A percentile compares a stretch with the other conserved stretches of the same genome.
Conservation (phyloP, 257 asterid species). For the Nicotiana knightiana region DNA sequence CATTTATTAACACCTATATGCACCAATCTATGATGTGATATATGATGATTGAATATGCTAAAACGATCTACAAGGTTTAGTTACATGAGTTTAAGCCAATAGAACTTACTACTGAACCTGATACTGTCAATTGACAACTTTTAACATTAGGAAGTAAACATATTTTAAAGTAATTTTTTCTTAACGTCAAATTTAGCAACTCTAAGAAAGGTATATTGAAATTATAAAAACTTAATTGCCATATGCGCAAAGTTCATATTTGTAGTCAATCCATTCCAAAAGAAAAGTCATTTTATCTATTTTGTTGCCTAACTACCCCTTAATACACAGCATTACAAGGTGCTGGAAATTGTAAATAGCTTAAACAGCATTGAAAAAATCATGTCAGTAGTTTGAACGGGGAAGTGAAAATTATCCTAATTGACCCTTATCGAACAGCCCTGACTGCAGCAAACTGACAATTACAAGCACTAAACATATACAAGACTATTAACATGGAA, state of each 20-base stretch:
- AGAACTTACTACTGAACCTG: no score
- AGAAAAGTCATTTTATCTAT: not conserved
- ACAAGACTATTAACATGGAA: not conserved
- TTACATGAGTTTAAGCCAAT: no score
- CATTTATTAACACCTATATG: not conserved
- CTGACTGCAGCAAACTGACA: not conserved
- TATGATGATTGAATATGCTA: not conserved
- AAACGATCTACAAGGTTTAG: no score
- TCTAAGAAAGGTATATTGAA: not conserved
- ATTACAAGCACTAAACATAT: not conserved
- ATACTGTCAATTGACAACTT: no score
- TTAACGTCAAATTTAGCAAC: not conserved
- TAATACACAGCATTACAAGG: not conserved
- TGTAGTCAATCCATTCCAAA: not conserved
- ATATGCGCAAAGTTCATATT: not conserved
- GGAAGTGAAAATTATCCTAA: not conserved
- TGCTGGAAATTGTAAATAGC: not conserved
- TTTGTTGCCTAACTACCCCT: not conserved
- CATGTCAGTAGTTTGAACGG: not conserved
- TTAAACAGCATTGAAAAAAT: not conserved
- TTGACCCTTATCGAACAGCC: not conserved
- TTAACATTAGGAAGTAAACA: not conserved
- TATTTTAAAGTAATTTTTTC: not conserved
- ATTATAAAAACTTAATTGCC: not conserved
- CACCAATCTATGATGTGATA: not conserved